Conservation (phyloP, 106 monocot species). For the Dioscorea alata region DNA sequence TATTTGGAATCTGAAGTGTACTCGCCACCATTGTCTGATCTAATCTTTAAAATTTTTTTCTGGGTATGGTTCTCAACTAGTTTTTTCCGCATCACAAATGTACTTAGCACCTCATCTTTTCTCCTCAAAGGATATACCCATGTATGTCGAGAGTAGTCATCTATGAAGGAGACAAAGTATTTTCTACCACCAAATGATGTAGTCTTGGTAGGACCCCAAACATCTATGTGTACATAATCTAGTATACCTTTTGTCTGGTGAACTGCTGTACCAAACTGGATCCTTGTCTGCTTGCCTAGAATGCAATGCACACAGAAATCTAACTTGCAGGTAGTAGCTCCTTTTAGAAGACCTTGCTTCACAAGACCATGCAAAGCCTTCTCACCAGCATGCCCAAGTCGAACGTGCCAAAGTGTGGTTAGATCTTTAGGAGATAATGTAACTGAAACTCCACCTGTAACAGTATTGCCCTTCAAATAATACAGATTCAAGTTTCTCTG, state of each 20-base stretch:
- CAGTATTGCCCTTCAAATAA: background rate
- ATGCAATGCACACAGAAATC: conserved; percentile 7
- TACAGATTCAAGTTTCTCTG: background rate
- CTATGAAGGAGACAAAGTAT: background rate
- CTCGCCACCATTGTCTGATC: conserved; percentile 2
- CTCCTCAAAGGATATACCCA: background rate
- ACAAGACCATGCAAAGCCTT: background rate
- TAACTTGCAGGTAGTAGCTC: background rate
- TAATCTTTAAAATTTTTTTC: background rate
- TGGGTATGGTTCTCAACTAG: background rate
- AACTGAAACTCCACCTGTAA: background rate
- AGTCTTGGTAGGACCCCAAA: conserved; percentile 5
- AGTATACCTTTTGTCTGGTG: conserved; percentile 6
- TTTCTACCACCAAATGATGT: background rate
- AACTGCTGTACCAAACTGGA: background rate
- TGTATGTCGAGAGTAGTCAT: conserved; percentile 1
- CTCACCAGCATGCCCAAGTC: background rate
- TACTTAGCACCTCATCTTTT: background rate
- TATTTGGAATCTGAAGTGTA: background rate
- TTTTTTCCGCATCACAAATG: background rate
- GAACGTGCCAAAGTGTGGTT: background rate
- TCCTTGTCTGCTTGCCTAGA: conserved; percentile 7
- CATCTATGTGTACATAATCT: conserved; percentile 7
- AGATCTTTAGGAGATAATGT: background rate
- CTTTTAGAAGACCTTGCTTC: background rate